Percentiles rank a stretch among this genome's conserved stretches.
Conservation (phyloP, 1,284 basidiomycete genomes). For the Mycena citricolor region DNA sequence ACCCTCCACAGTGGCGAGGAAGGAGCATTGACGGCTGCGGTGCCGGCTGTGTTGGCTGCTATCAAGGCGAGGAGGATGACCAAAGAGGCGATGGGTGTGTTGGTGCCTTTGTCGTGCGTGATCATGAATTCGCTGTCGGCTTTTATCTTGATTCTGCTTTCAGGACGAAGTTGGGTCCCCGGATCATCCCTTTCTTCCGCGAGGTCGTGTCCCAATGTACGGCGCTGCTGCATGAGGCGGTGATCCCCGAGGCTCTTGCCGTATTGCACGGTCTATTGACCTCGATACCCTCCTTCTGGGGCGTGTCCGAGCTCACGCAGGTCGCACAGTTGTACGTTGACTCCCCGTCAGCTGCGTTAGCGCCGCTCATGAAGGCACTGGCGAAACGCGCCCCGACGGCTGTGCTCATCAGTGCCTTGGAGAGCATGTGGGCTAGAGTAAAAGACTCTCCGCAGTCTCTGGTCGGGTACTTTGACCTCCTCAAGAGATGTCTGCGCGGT, state of each 20-base stretch:
- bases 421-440: slow-evolving; percentile 52
- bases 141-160: slow-evolving; percentile 8
- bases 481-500: slow-evolving; percentile 65
- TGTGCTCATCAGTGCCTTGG: slow-evolving; percentile 63
- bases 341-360: slow-evolving; percentile 31
- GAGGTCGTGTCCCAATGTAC: slow-evolving; percentile 66
- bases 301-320: slow-evolving; percentile 53
- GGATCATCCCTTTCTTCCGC: slow-evolving; percentile 81
- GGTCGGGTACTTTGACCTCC: slow-evolving; percentile 64
- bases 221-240: slow-evolving; percentile 43
- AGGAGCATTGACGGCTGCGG: slow-evolving; percentile 50
- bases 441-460: slow-evolving; percentile 31
- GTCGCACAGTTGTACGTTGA: slow-evolving; percentile 61
- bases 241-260: slow-evolving; percentile 41
- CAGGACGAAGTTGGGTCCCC: slow-evolving; percentile 79
- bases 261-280: slow-evolving; percentile 57
- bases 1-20: slow-evolving; percentile 71
- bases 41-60: slow-evolving; percentile 58
- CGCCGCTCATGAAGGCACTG: slow-evolving; percentile 48
- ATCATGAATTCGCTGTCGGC: slow-evolving; percentile 3
- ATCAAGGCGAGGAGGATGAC: slow-evolving; percentile 41
- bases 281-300: slow-evolving; percentile 73
- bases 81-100: slow-evolving; percentile 46
- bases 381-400: slow-evolving; percentile 72
- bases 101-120: slow-evolving; percentile 64